Conservation (phyloP, 2,329 filamentous ascomycete species). For the Tolypocladium ovalisporum region DNA sequence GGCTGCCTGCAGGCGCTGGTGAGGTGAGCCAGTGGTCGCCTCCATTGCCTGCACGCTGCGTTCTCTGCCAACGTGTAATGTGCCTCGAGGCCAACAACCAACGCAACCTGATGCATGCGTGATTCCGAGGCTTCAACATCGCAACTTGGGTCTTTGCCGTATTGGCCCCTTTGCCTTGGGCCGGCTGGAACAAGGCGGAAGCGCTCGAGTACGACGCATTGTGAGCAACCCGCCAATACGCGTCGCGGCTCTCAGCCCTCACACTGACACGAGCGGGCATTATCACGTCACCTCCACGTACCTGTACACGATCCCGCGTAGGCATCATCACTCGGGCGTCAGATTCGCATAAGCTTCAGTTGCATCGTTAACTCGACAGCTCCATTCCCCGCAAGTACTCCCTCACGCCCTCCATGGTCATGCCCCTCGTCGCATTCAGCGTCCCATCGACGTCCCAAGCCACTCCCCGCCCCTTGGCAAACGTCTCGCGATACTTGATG, state of each 20-base stretch:
- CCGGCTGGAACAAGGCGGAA: background rate
- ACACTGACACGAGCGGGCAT: background rate
- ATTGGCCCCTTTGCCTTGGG: background rate
- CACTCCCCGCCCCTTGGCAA: constrained; percentile 47
- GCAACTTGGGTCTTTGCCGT: background rate
- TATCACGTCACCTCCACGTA: background rate
- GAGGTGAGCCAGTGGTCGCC: too few relatives aligned
- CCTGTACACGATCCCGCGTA: background rate
- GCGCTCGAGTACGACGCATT: background rate
- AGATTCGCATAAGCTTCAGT: background rate
- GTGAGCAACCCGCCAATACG: background rate
- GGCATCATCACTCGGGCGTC: background rate
- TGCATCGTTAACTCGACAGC: background rate
- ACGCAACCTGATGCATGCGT: background rate
- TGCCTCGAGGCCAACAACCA: background rate
- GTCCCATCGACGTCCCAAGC: constrained; percentile 44
- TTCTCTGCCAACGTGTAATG: background rate
- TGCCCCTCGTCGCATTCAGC: constrained; percentile 38
- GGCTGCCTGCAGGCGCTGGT: background rate
- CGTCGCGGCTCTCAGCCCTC: background rate
- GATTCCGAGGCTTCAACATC: too few relatives aligned
- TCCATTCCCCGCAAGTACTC: constrained; percentile 21
- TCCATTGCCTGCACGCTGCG: background rate
- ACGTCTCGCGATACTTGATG: constrained; percentile 50
- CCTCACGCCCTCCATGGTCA: constrained; percentile 31